A percentile compares a stretch with the other conserved stretches of the same genome.
Conservation (phyloP, 2,329 filamentous ascomycete genomes). For the Moelleriella libera region DNA sequence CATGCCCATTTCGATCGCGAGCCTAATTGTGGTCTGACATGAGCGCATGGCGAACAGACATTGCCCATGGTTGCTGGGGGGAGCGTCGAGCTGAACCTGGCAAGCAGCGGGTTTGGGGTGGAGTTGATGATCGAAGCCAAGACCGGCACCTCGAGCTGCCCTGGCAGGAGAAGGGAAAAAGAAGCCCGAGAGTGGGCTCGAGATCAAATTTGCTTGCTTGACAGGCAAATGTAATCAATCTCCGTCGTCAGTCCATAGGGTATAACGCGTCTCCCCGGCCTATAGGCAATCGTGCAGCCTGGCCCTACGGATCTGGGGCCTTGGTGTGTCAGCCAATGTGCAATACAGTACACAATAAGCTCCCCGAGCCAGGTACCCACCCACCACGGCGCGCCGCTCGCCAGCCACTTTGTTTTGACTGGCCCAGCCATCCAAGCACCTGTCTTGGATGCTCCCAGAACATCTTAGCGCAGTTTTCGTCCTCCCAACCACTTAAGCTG, state of each 20-base stretch:
- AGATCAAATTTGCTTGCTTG: background rate
- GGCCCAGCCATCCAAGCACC: constrained; percentile 8
- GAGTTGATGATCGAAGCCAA: background rate
- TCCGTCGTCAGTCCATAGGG: too few relatives aligned
- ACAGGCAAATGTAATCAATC: too few relatives aligned
- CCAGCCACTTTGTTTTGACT: constrained; percentile 19
- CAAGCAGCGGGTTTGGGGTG: background rate
- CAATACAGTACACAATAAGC: too few relatives aligned
- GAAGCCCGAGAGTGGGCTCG: background rate
- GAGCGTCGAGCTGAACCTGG: background rate
- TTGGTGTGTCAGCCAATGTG: too few relatives aligned
- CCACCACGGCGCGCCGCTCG: constrained; percentile 1
- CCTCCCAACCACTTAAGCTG: background rate
- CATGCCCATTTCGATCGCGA: background rate
- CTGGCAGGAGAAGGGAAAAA: background rate
- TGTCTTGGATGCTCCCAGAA: background rate
- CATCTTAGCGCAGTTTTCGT: background rate
- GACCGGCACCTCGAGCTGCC: background rate
- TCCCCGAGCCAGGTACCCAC: too few relatives aligned
- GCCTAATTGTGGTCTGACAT: background rate
- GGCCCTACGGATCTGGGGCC: too few relatives aligned
- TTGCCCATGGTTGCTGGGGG: background rate
- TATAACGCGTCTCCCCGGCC: background rate
- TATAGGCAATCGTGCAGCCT: background rate
- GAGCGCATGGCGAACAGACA: background rate